A percentile compares a stretch with the other conserved stretches of the same genome.
These are phyloP conservation scores for Massarina eburnea DNA, from an alignment of 2,329 filamentous ascomycete species.

Conservation along the genomic window DNA sequence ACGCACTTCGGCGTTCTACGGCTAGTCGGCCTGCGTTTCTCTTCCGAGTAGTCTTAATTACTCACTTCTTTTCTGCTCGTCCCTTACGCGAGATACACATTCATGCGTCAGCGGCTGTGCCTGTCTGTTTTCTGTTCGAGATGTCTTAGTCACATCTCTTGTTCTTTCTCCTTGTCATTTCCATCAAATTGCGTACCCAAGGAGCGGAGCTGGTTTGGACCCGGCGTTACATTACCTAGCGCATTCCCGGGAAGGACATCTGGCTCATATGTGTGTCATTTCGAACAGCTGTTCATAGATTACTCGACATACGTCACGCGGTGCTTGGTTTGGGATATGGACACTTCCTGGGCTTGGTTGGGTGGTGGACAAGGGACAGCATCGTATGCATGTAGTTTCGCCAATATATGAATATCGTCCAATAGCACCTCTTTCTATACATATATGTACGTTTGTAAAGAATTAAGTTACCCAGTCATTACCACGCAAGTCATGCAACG, in stretches of 20 bases:
- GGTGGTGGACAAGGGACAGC: not conserved
- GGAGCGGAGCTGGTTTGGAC: conserved; percentile 2
- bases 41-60: not conserved
- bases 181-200: conserved; percentile 2
- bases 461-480: not conserved
- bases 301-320: not conserved
- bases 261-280: conserved; percentile 1
- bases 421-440: not conserved
- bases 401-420: not conserved
- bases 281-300: not conserved
- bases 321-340: not conserved
- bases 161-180: not conserved
- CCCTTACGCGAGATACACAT: conserved; percentile 1
- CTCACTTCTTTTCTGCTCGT: not conserved
- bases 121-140: not conserved
- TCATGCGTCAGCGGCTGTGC: not conserved
- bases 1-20: conserved; percentile 2
- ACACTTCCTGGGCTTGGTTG: not conserved
- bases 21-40: not conserved
- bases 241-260: conserved; percentile 3
- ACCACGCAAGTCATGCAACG: not conserved
- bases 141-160: not conserved
- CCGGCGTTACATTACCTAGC: conserved; percentile 1
- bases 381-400: not conserved
- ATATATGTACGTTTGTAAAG: not conserved